Conservation (phyloP, 768 basidiomycete species). For the Lentinus brumalis region DNA sequence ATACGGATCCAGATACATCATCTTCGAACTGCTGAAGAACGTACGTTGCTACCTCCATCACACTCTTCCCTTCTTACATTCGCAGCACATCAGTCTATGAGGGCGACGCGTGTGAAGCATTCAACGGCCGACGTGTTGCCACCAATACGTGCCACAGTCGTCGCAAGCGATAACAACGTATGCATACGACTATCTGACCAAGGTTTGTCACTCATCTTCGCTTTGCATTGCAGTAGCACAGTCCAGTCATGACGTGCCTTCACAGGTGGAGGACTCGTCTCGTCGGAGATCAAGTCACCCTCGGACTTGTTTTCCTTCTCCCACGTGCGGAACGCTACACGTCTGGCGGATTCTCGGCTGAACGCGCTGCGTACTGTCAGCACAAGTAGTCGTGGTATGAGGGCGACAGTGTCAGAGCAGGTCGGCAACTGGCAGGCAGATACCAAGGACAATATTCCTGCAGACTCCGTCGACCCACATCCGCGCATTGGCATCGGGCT, state of each 20-base stretch:
- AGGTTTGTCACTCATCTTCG: slow-evolving; percentile 45
- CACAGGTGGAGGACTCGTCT: slow-evolving; percentile 71
- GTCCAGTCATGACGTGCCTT: background rate
- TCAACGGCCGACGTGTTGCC: slow-evolving; percentile 46
- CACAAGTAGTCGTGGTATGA: slow-evolving; percentile 61
- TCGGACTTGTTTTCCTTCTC: slow-evolving; percentile 90
- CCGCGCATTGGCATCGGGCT: slow-evolving; percentile 78
- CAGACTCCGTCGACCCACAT: slow-evolving; percentile 52
- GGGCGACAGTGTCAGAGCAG: slow-evolving; percentile 82
- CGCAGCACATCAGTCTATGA: slow-evolving; percentile 56
- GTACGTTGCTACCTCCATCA: slow-evolving; percentile 42
- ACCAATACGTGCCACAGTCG: slow-evolving; percentile 75
- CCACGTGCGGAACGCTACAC: slow-evolving; percentile 73
- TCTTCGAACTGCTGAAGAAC: slow-evolving; percentile 90
- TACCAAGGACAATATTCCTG: slow-evolving; percentile 33
- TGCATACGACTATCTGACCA: slow-evolving; percentile 89
- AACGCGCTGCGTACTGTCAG: slow-evolving; percentile 68
- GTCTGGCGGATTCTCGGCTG: slow-evolving; percentile 66
- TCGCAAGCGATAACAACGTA: slow-evolving; percentile 71
- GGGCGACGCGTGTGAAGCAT: slow-evolving; percentile 62
- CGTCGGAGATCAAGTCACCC: slow-evolving; percentile 55
- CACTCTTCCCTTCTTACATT: background rate
- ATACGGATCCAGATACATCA: slow-evolving; percentile 60
- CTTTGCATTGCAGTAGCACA: too few species aligned
- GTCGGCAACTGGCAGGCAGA: slow-evolving; percentile 50